phyloP scores from a whole-genome alignment of 225 moss, liverwort and hornwort species.

The Neckera pumila region DNA sequence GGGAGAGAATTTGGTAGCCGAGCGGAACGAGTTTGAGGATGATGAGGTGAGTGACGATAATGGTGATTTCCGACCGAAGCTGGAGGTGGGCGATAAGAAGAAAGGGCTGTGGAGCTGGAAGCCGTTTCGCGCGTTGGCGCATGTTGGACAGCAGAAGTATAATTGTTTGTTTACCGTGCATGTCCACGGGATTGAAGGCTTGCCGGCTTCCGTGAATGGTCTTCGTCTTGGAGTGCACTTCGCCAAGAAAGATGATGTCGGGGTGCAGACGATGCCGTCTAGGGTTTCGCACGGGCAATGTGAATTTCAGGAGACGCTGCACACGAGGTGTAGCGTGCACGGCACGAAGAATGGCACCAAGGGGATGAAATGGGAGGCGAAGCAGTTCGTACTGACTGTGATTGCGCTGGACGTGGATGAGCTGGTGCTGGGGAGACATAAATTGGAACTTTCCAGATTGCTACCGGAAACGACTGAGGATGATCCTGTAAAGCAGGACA shows the following conservation, averaged over 20 bases:
- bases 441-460: slow-evolving; percentile 76
- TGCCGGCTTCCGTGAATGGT: slow-evolving; percentile 86
- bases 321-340: slow-evolving; percentile 63
- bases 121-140: slow-evolving; percentile 84
- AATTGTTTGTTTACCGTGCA: slow-evolving; percentile 82
- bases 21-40: slow-evolving; percentile 54
- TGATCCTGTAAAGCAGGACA: slow-evolving; percentile 58
- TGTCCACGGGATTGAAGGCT: slow-evolving; percentile 77
- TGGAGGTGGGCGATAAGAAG: slow-evolving; percentile 66
- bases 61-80: slow-evolving; percentile 56
- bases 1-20: neutral
- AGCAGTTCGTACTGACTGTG: slow-evolving; percentile 70
- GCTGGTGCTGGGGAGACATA: slow-evolving; percentile 71
- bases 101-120: slow-evolving; percentile 93
- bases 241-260: slow-evolving; percentile 55
- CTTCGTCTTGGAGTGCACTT: slow-evolving; percentile 72
- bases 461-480: slow-evolving; percentile 74
- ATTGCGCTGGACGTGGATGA: slow-evolving; percentile 84
- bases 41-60: slow-evolving; percentile 60
- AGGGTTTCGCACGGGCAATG: slow-evolving; percentile 71
- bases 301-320: slow-evolving; percentile 83
- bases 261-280: slow-evolving; percentile 71
- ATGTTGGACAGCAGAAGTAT: slow-evolving; percentile 75
- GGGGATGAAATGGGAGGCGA: slow-evolving; percentile 79
- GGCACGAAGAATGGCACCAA: slow-evolving; percentile 72